A percentile compares a stretch with the other conserved stretches of the same genome.
Evolutionary conservation across 495 filamentous ascomycete species (phyloP).

Genomic region (Aspergillus wentii): DNA sequence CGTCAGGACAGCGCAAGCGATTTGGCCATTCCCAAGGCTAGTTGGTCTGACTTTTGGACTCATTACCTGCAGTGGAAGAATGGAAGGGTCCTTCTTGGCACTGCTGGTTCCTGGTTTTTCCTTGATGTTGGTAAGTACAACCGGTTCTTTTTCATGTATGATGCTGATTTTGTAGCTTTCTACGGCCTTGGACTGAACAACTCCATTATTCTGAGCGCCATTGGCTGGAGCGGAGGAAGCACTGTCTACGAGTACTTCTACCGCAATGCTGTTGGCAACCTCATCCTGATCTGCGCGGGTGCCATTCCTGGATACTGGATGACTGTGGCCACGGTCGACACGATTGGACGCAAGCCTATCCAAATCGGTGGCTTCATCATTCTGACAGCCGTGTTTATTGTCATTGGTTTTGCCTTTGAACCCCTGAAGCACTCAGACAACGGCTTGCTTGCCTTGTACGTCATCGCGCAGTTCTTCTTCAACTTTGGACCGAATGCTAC

Average conservation of each 20-base stretch:
- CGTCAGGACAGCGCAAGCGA: slow-evolving; percentile 35
- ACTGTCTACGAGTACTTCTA: slow-evolving; percentile 60
- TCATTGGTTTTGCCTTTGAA: slow-evolving; percentile 66
- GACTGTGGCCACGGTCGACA: slow-evolving; percentile 65
- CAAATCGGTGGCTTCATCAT: slow-evolving; percentile 72
- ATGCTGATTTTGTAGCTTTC: slow-evolving; percentile 49
- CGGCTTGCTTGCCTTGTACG: slow-evolving; percentile 66
- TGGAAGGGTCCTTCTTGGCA: slow-evolving; percentile 66
- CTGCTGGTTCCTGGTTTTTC: slow-evolving; percentile 76
- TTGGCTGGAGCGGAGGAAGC: slow-evolving; percentile 58
- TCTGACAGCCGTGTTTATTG: slow-evolving; percentile 68
- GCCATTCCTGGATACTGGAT: slow-evolving; percentile 78
- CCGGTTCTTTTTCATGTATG: too few relatives aligned
- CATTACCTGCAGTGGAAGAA: slow-evolving; percentile 66
- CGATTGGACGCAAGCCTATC: slow-evolving; percentile 72
- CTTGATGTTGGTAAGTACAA: slow-evolving; percentile 56
- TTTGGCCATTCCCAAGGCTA: slow-evolving; percentile 57
- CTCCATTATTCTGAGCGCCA: slow-evolving; percentile 58
- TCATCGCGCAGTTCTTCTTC: slow-evolving; percentile 84
- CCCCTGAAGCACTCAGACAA: slow-evolving; percentile 38
- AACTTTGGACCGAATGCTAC: slow-evolving; percentile 84
- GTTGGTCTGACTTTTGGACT: slow-evolving; percentile 56
- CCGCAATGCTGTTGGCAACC: slow-evolving; percentile 67
- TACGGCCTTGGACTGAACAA: slow-evolving; percentile 80
- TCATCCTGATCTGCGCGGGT: slow-evolving; percentile 70